Evolutionary conservation across 2,329 filamentous ascomycete genomes (phyloP).

Genomic region (Aspergillus sp.): DNA sequence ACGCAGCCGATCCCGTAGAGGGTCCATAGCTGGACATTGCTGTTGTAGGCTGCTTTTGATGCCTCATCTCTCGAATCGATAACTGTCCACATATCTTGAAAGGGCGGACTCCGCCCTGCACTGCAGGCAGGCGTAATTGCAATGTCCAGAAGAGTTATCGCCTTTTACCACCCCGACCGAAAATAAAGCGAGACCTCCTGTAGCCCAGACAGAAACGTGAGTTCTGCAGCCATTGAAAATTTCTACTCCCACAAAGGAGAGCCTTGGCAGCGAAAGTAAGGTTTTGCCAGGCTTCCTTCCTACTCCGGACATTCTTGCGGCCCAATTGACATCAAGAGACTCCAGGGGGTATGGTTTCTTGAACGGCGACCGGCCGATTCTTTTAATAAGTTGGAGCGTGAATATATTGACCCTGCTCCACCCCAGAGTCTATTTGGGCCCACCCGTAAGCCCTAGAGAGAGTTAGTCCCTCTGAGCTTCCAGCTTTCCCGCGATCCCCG

Average conservation of each 20-base stretch:
- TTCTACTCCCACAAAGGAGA: not conserved
- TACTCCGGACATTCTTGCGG: not conserved
- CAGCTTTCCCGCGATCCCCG: not conserved
- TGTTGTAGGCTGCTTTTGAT: conserved; percentile 16
- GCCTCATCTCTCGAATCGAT: conserved; percentile 18
- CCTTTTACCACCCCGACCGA: too few species aligned
- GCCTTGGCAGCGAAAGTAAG: not conserved
- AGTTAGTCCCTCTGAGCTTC: not conserved
- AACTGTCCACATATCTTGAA: conserved; percentile 7
- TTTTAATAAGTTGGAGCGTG: not conserved
- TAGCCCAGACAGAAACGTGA: too few species aligned
- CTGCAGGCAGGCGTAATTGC: not conserved
- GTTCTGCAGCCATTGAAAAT: not conserved
- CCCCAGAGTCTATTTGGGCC: not conserved
- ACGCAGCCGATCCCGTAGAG: conserved; percentile 28
- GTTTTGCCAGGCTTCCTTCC: not conserved
- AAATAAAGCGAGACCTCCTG: too few species aligned
- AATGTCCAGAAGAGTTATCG: not conserved
- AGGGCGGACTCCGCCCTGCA: not conserved
- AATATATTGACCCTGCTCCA: not conserved
- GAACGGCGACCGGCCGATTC: too few species aligned
- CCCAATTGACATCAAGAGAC: too few species aligned
- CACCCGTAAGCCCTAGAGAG: not conserved
- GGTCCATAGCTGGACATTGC: conserved; percentile 27
- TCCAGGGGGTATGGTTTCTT: too few species aligned